Base-by-base conservation (phyloP, 176 grass and related monocot species). In the Luzula sylvatica region DNA sequence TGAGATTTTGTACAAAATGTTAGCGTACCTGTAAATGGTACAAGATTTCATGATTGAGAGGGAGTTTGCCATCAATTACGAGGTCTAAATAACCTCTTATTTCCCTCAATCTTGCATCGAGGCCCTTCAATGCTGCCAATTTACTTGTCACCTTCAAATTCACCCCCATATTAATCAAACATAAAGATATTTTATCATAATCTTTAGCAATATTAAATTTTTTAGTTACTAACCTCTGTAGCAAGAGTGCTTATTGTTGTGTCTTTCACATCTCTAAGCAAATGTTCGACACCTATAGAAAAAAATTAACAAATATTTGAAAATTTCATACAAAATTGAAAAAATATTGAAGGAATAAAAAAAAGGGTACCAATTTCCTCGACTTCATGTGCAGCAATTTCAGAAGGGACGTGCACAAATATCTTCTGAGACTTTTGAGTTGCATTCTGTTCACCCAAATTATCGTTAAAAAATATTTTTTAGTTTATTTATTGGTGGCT, bases 391-490 rank as follows among this genome's bases (percentile, higher is more conserved):
- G 90, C 85, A 69, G 85, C 81, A 74, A 96, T 96, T 78, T 90
- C 92, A 44, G 85, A 96, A 77, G 81, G 78, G 55, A 96, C 92
- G 44, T 96, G 92, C 51, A 96, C 92, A 77, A 90, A 96, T 27
- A 96, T 75, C 23, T 96, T 96, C 70, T 96, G 92, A 72, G 77
- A 89, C 82, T 96, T 90, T 51, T 96, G 92, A 45, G 92, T 96
- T 21, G 92, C 85, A 86, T 86, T 90, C 81, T 96, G 85, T 52
- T 26, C 22, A 69, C 29, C 46, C 42, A 26, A 32, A 42, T 74
- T 70, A 74, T n/a, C n/a, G 23, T 11, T 29, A 46, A 48, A 48
- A 14, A 48, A 43, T 4, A n/a, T 24, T n/a, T n/a, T n/a, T n/a
- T n/a, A n/a, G n/a, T n/a, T n/a, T n/a, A n/a, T n/a, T n/a, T n/a